Evolutionary conservation across 2,329 filamentous ascomycete species (phyloP).

Genomic region (Venturia carpophila): DNA sequence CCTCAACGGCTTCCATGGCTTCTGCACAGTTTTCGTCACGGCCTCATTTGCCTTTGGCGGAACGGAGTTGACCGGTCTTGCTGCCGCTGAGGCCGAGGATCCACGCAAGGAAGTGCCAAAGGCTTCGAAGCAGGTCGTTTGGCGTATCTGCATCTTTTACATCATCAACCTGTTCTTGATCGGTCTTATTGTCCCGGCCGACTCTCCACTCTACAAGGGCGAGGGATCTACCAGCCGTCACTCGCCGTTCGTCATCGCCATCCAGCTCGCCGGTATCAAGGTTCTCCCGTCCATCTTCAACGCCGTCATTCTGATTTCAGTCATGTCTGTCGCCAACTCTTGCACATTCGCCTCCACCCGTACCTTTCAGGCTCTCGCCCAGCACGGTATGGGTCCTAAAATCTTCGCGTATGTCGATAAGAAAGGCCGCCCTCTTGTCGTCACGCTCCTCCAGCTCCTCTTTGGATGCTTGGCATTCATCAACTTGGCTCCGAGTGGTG

Average conservation of each 20-base stretch:
- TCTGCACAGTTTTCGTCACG: constrained; percentile 56
- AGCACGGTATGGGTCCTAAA: constrained; percentile 56
- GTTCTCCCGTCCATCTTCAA: constrained; percentile 60
- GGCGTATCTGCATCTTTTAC: constrained; percentile 42
- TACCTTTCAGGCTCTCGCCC: constrained; percentile 47
- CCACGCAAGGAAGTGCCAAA: constrained; percentile 43
- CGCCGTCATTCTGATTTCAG: constrained; percentile 55
- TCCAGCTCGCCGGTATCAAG: constrained; percentile 52
- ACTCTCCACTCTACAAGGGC: constrained; percentile 31
- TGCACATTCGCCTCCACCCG: constrained; percentile 51
- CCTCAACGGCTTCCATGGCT: constrained; percentile 53
- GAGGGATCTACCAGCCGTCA: constrained; percentile 31
- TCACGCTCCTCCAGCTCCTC: constrained; percentile 58
- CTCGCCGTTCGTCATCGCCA: constrained; percentile 61
- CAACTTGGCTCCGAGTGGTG: constrained; percentile 48
- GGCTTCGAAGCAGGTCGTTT: constrained; percentile 41
- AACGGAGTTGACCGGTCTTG: constrained; percentile 54
- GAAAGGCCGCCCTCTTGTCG: constrained; percentile 67
- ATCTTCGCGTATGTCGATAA: constrained; percentile 76
- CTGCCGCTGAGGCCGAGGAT: constrained; percentile 51
- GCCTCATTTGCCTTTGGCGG: constrained; percentile 57
- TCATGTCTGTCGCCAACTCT: constrained; percentile 53
- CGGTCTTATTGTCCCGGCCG: constrained; percentile 35
- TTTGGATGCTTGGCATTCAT: constrained; percentile 73
- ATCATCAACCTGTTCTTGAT: constrained; percentile 35